These are phyloP conservation scores for Papilionanthe hybrid DNA, from an alignment of 116 monocot genomes.

Conservation along the genomic window DNA sequence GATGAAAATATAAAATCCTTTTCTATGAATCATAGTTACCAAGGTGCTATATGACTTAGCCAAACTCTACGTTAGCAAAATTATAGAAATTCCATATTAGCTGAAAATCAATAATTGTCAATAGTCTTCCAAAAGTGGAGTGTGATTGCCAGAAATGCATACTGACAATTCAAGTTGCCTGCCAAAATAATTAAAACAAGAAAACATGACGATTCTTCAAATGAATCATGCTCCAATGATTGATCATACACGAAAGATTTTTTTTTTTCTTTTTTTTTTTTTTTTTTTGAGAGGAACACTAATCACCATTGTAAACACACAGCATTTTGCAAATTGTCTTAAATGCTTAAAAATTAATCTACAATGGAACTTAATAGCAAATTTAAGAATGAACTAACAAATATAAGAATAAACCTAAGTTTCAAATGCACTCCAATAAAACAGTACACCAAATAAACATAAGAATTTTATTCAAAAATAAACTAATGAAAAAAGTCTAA, in stretches of 20 bases:
- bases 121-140: not conserved
- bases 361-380: constrained; percentile 1
- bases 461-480: not conserved
- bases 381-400: not conserved
- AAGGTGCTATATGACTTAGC: too few species aligned
- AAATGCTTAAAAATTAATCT: not conserved
- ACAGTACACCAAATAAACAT: not conserved
- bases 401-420: not conserved
- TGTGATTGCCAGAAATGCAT: not conserved
- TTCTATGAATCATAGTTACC: too few species aligned
- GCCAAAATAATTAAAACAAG: not conserved
- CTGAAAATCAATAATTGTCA: not conserved
- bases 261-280: not conserved
- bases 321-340: not conserved
- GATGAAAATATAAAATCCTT: not conserved
- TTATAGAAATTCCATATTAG: not conserved
- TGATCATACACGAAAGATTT: not conserved
- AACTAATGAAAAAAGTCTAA: not conserved
- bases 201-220: not conserved
- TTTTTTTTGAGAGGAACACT: not conserved
- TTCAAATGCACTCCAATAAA: not conserved
- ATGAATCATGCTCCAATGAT: not conserved
- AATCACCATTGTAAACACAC: not conserved
- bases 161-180: not conserved
- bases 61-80: not conserved